Conservation (phyloP, 805 yeast genomes). For the Ogataea degrootiae region DNA sequence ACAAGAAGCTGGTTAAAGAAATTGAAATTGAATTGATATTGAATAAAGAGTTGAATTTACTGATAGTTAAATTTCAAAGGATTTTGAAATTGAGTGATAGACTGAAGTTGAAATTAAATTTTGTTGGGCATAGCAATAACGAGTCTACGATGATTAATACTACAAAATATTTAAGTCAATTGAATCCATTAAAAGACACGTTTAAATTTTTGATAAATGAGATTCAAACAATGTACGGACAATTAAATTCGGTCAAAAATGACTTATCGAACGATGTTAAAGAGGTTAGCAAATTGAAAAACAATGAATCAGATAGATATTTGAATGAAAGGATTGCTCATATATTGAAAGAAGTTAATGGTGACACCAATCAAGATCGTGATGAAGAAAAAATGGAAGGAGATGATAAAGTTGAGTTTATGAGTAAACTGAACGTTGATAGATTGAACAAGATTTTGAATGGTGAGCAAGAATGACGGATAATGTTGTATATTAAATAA, state of each 20-base stretch:
- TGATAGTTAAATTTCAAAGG: conserved; percentile 34
- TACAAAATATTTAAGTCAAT: conserved; percentile 6
- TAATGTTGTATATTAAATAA: too few relatives aligned
- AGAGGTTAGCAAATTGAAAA: conserved; percentile 4
- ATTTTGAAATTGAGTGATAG: conserved; percentile 17
- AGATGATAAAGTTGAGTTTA: conserved; percentile 8
- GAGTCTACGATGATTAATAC: neutral
- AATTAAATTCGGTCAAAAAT: conserved; percentile 11
- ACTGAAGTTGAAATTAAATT: conserved; percentile 2
- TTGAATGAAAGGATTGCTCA: conserved; percentile 14
- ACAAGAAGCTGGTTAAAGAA: conserved; percentile 29
- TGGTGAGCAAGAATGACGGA: too few relatives aligned
- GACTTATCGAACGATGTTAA: conserved; percentile 5
- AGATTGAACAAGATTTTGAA: too few relatives aligned
- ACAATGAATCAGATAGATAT: conserved; percentile 17
- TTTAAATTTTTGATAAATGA: conserved; percentile 22
- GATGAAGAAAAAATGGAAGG: neutral
- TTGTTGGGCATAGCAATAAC: neutral
- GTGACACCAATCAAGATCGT: neutral
- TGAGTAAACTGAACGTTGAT: conserved; percentile 8
- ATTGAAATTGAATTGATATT: conserved; percentile 41
- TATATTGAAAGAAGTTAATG: conserved; percentile 9
- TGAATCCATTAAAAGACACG: conserved; percentile 26
- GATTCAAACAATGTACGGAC: conserved; percentile 16
- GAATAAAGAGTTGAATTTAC: conserved; percentile 36